Conservation (phyloP, 805 yeast genomes). For the Kockiozyma suomiensis region DNA sequence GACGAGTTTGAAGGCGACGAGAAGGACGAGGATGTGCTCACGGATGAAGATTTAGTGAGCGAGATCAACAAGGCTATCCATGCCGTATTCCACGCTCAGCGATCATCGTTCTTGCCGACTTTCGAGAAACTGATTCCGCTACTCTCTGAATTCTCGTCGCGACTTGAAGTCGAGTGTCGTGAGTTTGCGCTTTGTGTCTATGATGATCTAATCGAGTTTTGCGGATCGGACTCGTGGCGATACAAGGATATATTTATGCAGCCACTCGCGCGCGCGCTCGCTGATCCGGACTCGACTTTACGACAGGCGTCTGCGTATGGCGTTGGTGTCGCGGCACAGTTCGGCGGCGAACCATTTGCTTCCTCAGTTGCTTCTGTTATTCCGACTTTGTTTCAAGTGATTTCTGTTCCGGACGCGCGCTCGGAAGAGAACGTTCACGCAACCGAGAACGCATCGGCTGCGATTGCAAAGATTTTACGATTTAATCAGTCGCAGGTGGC, state of each 20-base stretch:
- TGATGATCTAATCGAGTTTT: conserved; percentile 77
- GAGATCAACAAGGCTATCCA: conserved; percentile 78
- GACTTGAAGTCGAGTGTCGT: conserved; percentile 67
- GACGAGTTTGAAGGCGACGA: conserved; percentile 81
- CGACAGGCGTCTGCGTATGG: conserved; percentile 87
- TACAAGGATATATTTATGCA: conserved; percentile 67
- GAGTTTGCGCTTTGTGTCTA: conserved; percentile 79
- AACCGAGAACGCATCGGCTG: conserved; percentile 80
- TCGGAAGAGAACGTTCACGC: conserved; percentile 83
- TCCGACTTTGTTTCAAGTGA: conserved; percentile 71
- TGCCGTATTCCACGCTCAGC: conserved; percentile 65
- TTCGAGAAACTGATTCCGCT: conserved; percentile 68
- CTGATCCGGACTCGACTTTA: conserved; percentile 43
- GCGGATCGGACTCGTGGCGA: conserved; percentile 67
- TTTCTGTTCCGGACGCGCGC: conserved; percentile 76
- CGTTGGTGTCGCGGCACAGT: conserved; percentile 83
- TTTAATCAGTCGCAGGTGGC: conserved; percentile 54
- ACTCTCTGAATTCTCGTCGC: conserved; percentile 61
- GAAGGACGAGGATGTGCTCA: conserved; percentile 76
- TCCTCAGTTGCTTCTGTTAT: conserved; percentile 70
- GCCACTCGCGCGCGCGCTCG: conserved; percentile 66
- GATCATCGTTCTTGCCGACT: conserved; percentile 60
- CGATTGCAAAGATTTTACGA: conserved; percentile 82
- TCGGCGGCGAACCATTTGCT: conserved; percentile 66
- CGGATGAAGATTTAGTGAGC: conserved; percentile 88